phyloP scores from a whole-genome alignment of 2,329 filamentous ascomycete genomes.

The Dactylellina cionopaga region DNA sequence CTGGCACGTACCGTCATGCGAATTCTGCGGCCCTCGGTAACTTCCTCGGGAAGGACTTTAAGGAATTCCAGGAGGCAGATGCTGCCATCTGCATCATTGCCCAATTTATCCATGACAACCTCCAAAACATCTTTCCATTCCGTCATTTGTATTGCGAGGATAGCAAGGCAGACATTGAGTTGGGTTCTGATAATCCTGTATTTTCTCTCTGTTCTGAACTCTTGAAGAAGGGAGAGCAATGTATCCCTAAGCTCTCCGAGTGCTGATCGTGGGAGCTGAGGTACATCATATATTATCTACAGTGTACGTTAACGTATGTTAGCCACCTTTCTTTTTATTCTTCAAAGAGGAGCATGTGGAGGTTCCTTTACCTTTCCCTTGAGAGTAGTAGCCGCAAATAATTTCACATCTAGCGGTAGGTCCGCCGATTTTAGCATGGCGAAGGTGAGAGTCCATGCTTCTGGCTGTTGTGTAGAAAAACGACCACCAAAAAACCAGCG shows the following conservation, averaged over 20 bases:
- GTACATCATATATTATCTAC: slow-evolving; percentile 95
- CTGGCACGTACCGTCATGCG: slow-evolving; percentile 92
- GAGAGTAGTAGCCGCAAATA: slow-evolving; percentile 95
- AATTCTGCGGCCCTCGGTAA: slow-evolving; percentile 99
- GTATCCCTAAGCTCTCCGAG: slow-evolving; percentile 82
- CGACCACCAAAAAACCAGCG: slow-evolving; percentile 17
- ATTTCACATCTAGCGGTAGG: slow-evolving; percentile 79
- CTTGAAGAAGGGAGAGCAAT: slow-evolving; percentile 80
- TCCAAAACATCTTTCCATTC: slow-evolving; percentile 92
- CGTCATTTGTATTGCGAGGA: slow-evolving; percentile 94
- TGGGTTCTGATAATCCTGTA: slow-evolving; percentile 80
- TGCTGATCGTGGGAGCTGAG: slow-evolving; percentile 82
- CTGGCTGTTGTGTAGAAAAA: slow-evolving; percentile 68
- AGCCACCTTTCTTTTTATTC: not conserved
- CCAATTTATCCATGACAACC: slow-evolving; percentile 80
- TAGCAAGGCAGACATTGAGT: slow-evolving; percentile 92
- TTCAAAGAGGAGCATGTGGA: slow-evolving; percentile 1
- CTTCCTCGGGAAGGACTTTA: slow-evolving; percentile 96
- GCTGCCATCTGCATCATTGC: slow-evolving; percentile 78
- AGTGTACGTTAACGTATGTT: slow-evolving; percentile 38
- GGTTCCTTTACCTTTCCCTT: slow-evolving; percentile 86
- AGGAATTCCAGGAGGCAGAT: slow-evolving; percentile 94
- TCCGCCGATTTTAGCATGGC: slow-evolving; percentile 83
- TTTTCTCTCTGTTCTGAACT: slow-evolving; percentile 83
- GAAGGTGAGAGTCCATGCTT: slow-evolving; percentile 90